A percentile compares a stretch with the other conserved stretches of the same genome.
phyloP scores from a whole-genome alignment of 495 filamentous ascomycete species.

The Penicillium bovifimosum region DNA sequence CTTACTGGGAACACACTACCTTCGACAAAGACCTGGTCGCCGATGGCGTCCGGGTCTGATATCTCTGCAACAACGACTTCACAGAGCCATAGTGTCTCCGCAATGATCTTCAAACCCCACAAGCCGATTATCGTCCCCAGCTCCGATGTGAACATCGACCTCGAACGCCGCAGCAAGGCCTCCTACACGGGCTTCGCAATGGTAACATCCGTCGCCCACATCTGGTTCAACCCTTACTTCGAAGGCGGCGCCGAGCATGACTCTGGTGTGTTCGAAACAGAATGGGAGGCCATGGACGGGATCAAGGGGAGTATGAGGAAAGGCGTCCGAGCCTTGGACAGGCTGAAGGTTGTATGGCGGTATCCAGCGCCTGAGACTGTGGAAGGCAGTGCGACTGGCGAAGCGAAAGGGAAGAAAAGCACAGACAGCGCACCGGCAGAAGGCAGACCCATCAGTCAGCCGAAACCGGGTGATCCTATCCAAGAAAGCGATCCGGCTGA shows the following conservation, averaged over 20 bases:
- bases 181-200: constrained; percentile 71
- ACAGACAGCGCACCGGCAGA: constrained; percentile 9
- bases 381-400: neutral
- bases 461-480: constrained; percentile 57
- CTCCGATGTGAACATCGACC: constrained; percentile 83
- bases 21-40: constrained; percentile 8
- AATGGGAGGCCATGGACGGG: constrained; percentile 64
- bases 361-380: constrained; percentile 28
- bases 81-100: constrained; percentile 22
- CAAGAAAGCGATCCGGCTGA: constrained; percentile 63
- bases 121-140: constrained; percentile 62
- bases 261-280: constrained; percentile 57
- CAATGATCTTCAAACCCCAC: constrained; percentile 73
- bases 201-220: constrained; percentile 87
- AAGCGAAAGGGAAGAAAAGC: constrained; percentile 18
- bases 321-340: constrained; percentile 75
- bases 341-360: constrained; percentile 82
- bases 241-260: constrained; percentile 68
- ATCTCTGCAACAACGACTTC: constrained; percentile 12
- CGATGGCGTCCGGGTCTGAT: constrained; percentile 9
- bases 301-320: constrained; percentile 77
- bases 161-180: constrained; percentile 75
- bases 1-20: constrained; percentile 2
- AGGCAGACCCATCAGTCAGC: constrained; percentile 50
- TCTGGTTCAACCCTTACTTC: constrained; percentile 96